A percentile compares a stretch with the other conserved stretches of the same genome.
These are phyloP conservation scores for Fusarium brachygibbosum DNA, from an alignment of 2,329 filamentous ascomycete species.

Conservation along the genomic window DNA sequence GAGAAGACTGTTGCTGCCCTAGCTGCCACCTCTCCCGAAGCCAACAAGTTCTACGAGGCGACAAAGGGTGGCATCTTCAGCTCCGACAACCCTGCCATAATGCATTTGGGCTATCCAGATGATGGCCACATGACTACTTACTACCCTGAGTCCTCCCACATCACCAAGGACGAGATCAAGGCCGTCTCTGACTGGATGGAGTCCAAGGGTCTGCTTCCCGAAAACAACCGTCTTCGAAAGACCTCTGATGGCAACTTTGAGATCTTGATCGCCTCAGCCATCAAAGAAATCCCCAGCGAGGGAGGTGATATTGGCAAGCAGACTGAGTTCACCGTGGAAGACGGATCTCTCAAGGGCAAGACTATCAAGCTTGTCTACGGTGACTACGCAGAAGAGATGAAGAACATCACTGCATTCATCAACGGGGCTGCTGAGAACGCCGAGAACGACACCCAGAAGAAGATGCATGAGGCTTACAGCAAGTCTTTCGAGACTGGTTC, in stretches of 20 bases:
- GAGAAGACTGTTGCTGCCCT: constrained; percentile 75
- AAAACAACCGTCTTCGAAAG: constrained; percentile 84
- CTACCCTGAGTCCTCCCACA: constrained; percentile 80
- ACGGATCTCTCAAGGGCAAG: constrained; percentile 73
- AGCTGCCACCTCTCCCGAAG: constrained; percentile 70
- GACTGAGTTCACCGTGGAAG: constrained; percentile 70
- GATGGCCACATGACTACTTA: constrained; percentile 84
- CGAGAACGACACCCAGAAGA: constrained; percentile 79
- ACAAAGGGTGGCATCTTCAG: constrained; percentile 81
- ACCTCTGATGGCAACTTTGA: constrained; percentile 74
- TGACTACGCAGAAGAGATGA: constrained; percentile 80
- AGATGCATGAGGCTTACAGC: constrained; percentile 80
- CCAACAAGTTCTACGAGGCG: constrained; percentile 73
- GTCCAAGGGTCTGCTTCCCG: constrained; percentile 76
- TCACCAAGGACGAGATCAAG: constrained; percentile 81
- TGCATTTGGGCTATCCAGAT: constrained; percentile 83
- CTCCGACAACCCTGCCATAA: constrained; percentile 70
- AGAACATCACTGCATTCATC: constrained; percentile 74
- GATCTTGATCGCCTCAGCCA: constrained; percentile 79
- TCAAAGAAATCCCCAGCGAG: constrained; percentile 68
- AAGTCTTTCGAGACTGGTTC: constrained; percentile 82
- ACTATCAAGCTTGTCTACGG: constrained; percentile 80
- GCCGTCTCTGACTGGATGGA: constrained; percentile 80
- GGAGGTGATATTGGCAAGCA: constrained; percentile 79
- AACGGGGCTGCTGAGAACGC: constrained; percentile 76